Evolutionary conservation across 129 eudicot genomes (phyloP).

Genomic region (Erigeron canadensis): DNA sequence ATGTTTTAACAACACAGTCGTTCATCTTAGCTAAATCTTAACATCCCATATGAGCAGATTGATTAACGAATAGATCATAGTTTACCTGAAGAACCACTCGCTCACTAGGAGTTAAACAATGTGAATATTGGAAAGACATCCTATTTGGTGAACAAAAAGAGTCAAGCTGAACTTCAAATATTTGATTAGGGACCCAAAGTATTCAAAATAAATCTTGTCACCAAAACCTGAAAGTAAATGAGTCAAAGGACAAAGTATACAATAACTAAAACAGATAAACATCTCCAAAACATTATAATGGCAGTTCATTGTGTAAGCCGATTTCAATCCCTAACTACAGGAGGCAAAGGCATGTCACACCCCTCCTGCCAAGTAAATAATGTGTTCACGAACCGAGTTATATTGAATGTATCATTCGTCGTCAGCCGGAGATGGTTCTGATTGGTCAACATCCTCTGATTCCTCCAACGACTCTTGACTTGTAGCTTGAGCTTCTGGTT

Average conservation of each 20-base stretch:
- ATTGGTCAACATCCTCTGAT: conserved; percentile 31
- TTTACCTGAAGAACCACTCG: background rate
- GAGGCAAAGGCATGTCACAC: conserved; percentile 44
- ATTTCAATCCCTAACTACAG: conserved; percentile 32
- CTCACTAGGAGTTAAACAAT: background rate
- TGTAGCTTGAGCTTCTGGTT: conserved; percentile 21
- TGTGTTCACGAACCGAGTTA: conserved; percentile 33
- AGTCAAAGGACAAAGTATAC: conserved; percentile 10
- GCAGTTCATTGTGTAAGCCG: conserved; percentile 16
- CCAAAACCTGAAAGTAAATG: background rate
- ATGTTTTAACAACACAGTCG: too few species aligned
- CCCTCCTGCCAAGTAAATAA: conserved; percentile 37
- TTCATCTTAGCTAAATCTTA: too few species aligned
- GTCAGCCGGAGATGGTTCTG: conserved; percentile 33
- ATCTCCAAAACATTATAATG: conserved; percentile 18
- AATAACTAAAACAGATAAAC: background rate
- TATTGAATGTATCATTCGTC: conserved; percentile 31
- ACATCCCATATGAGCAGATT: background rate
- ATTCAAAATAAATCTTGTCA: background rate
- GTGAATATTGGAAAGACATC: background rate
- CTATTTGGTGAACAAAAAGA: background rate
- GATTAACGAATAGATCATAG: background rate
- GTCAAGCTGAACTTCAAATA: background rate
- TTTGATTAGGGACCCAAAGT: background rate
- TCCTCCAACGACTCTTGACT: conserved; percentile 31